A percentile compares a stretch with the other conserved stretches of the same genome.
These are phyloP conservation scores for Gossypioides kirkii DNA, from an alignment of 345 rosid species.

Conservation along the genomic window DNA sequence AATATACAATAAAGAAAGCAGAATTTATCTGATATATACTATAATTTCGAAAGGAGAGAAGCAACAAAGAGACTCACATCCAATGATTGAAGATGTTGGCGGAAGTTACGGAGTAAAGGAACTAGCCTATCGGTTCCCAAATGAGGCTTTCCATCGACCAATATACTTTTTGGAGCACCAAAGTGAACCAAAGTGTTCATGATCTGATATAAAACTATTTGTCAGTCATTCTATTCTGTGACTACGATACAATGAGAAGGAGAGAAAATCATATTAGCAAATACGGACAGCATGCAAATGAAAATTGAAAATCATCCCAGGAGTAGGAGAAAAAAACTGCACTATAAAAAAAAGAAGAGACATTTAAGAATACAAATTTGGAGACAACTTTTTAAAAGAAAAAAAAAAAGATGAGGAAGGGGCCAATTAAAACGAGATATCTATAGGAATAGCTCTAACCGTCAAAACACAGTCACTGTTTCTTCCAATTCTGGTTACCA, in stretches of 20 bases:
- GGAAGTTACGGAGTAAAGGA: conserved; percentile 76
- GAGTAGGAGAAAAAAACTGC: not conserved
- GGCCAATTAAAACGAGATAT: not conserved
- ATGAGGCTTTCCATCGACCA: conserved; percentile 94
- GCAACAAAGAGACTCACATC: conserved; percentile 52
- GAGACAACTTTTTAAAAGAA: not conserved
- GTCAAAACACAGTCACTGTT: conserved; percentile 79
- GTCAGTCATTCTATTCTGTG: conserved; percentile 2
- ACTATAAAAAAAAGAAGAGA: not conserved
- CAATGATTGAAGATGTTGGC: conserved; percentile 64
- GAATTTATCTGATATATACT: not conserved
- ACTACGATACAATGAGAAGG: not conserved
- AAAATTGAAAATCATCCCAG: conserved; percentile 1
- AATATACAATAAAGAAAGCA: conserved; percentile 2
- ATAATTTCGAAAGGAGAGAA: conserved; percentile 1
- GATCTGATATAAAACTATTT: conserved; percentile 39
- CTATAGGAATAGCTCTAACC: conserved; percentile 39
- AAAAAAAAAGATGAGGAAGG: not conserved
- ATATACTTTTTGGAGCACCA: conserved; percentile 79
- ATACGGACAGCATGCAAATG: not conserved
- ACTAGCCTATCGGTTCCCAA: conserved; percentile 85
- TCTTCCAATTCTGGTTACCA: conserved; percentile 94
- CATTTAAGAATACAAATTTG: not conserved
- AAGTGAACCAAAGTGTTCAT: conserved; percentile 87
- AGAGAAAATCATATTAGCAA: not conserved